These are phyloP conservation scores for Pulveroboletus frians DNA, from an alignment of 768 basidiomycete genomes.

Conservation along the genomic window DNA sequence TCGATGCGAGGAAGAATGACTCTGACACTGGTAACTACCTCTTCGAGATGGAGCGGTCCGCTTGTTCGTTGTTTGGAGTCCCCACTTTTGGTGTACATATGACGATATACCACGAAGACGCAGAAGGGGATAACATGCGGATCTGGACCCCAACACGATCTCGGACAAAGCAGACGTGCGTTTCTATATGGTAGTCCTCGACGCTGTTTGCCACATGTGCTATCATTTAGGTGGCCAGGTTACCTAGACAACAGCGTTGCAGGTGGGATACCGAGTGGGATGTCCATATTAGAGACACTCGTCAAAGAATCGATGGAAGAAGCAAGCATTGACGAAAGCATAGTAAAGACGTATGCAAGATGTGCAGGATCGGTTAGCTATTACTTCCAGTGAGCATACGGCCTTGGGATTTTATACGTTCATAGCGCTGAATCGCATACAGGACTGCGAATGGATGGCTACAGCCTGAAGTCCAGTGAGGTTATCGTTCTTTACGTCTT, in stretches of 20 bases:
- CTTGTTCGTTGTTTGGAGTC: slow-evolving; percentile 83
- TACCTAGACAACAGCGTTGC: slow-evolving; percentile 88
- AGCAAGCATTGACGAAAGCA: slow-evolving; percentile 67
- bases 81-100: slow-evolving; percentile 92
- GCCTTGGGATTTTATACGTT: not conserved
- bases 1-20: slow-evolving; percentile 27
- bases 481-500: slow-evolving; percentile 1
- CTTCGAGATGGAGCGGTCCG: slow-evolving; percentile 87
- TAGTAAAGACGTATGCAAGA: slow-evolving; percentile 56
- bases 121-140: slow-evolving; percentile 37
- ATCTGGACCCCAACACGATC: slow-evolving; percentile 90
- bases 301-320: slow-evolving; percentile 94
- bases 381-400: slow-evolving; percentile 55
- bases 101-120: slow-evolving; percentile 53
- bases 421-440: not conserved
- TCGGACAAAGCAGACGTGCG: slow-evolving; percentile 83
- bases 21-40: slow-evolving; percentile 52
- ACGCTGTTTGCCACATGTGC: not conserved
- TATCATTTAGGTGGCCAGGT: slow-evolving; percentile 63
- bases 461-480: slow-evolving; percentile 82
- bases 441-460: slow-evolving; percentile 49
- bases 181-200: slow-evolving; percentile 9
- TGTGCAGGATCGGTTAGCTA: slow-evolving; percentile 74
- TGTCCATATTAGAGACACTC: slow-evolving; percentile 63
- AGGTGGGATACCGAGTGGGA: slow-evolving; percentile 85